These are phyloP conservation scores for Lipomyces kockii DNA, from an alignment of 805 yeast species.

Conservation along the genomic window DNA sequence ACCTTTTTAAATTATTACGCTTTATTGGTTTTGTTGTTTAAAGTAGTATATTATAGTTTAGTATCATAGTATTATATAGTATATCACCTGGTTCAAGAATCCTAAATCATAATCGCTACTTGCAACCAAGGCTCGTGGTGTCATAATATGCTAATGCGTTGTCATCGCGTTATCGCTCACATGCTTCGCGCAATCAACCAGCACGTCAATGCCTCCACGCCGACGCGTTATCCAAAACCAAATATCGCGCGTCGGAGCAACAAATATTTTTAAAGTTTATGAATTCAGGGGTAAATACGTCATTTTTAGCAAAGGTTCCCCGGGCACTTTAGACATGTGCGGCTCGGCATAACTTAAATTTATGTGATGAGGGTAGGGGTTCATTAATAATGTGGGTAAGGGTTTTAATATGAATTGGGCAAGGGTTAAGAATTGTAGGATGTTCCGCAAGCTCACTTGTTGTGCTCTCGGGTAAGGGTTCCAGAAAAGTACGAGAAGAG, in stretches of 20 bases:
- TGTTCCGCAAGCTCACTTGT: no score
- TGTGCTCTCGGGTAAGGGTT: no score
- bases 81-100: neutral
- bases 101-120: neutral
- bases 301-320: neutral
- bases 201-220: no score
- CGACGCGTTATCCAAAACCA: no score
- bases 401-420: neutral
- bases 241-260: neutral
- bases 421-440: no score
- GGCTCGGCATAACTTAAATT: neutral
- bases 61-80: conserved; percentile 1
- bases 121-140: no score
- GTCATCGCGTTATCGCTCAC: no score
- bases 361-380: neutral
- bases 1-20: neutral
- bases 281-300: neutral
- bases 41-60: neutral
- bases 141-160: no score
- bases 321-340: neutral
- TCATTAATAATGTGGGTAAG: neutral
- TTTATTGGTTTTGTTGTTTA: neutral
- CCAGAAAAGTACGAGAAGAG: no score
- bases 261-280: neutral
- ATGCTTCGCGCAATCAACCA: no score